These are phyloP conservation scores for Cicer arietinum DNA, from an alignment of 306 rosid genomes.

Conservation along the genomic window DNA sequence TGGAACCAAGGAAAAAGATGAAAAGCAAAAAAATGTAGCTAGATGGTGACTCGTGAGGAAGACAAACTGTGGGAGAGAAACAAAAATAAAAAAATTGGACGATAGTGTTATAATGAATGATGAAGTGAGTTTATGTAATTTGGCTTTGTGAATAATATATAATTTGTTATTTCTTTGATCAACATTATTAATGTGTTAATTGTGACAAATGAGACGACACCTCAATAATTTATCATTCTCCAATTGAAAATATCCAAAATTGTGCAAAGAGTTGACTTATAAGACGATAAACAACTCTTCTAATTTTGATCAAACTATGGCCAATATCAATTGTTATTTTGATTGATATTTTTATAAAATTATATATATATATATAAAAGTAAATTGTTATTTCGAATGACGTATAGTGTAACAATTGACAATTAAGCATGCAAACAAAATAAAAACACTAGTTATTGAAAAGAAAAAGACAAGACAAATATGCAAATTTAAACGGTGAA, in stretches of 20 bases:
- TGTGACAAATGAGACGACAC: conserved; percentile 10
- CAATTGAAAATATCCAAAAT: background rate
- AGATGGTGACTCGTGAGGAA: conserved; percentile 18
- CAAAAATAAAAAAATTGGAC: background rate
- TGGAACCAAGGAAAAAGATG: background rate
- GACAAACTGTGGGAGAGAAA: background rate
- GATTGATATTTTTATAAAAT: no score
- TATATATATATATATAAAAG: no score
- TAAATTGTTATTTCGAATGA: no score
- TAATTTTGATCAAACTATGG: background rate
- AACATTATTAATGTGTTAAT: conserved; percentile 29
- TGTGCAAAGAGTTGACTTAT: background rate
- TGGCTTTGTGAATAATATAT: conserved; percentile 43
- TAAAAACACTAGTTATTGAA: background rate
- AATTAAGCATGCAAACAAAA: background rate
- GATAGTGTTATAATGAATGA: background rate
- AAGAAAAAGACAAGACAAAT: background rate
- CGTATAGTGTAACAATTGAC: background rate
- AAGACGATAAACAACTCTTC: background rate
- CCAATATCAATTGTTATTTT: background rate
- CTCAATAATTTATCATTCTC: background rate
- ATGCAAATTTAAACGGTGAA: no score
- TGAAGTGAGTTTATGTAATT: conserved; percentile 13
- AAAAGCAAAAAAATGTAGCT: background rate
- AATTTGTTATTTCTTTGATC: conserved; percentile 43